phyloP scores from a whole-genome alignment of 164 flowering plant genomes.

The Vitis amurensis region DNA sequence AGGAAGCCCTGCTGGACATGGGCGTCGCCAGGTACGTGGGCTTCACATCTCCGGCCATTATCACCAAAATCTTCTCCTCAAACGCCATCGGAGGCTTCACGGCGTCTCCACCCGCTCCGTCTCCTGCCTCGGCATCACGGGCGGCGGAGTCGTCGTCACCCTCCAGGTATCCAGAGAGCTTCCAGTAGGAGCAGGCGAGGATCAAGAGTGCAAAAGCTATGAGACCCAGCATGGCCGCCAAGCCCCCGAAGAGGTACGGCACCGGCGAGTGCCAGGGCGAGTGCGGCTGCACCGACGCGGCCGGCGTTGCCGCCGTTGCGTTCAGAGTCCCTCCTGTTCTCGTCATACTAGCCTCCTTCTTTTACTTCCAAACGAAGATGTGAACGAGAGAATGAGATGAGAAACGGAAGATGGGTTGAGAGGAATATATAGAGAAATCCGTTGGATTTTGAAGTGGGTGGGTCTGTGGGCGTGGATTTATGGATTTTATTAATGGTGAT shows the following conservation, averaged over 20 bases:
- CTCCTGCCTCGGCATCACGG: constrained; percentile 46
- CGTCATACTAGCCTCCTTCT: constrained; percentile 9
- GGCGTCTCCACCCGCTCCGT: constrained; percentile 24
- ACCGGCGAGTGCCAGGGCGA: constrained; percentile 90
- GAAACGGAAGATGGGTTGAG: constrained; percentile 8
- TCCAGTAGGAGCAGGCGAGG: constrained; percentile 86
- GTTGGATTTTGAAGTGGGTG: background rate
- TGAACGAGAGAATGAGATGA: constrained; percentile 6
- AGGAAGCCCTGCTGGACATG: constrained; percentile 39
- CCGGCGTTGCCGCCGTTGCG: constrained; percentile 4
- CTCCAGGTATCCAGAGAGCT: constrained; percentile 58
- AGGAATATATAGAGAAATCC: constrained; percentile 20
- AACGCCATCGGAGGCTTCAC: constrained; percentile 25
- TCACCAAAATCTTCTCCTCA: constrained; percentile 65
- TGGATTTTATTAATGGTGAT: background rate
- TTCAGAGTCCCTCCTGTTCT: constrained; percentile 23
- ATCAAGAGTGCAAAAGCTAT: constrained; percentile 81
- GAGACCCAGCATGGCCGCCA: constrained; percentile 85
- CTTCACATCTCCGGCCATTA: constrained; percentile 71
- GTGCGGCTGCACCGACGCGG: constrained; percentile 16
- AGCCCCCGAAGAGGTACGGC: constrained; percentile 85
- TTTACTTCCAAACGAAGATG: background rate
- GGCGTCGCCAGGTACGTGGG: constrained; percentile 76
- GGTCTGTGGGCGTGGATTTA: background rate
- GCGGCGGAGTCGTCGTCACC: constrained; percentile 26